Evolutionary conservation across 106 monocot genomes (phyloP), one percentile per base, ranked within the genome.

Genomic region (Platanthera guangdongensis): DNA sequence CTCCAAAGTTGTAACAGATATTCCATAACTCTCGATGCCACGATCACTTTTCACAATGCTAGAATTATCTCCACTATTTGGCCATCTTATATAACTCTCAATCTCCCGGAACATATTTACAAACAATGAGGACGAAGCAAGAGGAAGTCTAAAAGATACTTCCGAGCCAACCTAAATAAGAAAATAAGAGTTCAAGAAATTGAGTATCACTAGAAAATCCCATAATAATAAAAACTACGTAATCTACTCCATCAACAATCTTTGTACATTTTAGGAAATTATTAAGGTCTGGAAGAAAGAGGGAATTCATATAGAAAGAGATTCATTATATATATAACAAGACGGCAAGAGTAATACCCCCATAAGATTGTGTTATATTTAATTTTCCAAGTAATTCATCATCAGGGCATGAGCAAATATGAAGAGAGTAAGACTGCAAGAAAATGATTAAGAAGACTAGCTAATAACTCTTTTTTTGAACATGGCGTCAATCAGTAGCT

Each of bases 1-100:
- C 78, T 95, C 95, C 76, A 95, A 50, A 28, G 95, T 95, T 63
- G 95, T 95, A 5, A 95, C 91, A 54, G 95, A 95, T 48, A 95
- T 89, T 51, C 95, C 95, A 80, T 89, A 95, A 84, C 95, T 89
- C 76, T 89, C 80, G 76, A 95, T 86, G 50, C 83, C 89, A 81
- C 70, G 47, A 81, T 73, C 52, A 22, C 39, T 53, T 32, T 86
- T 70, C 55, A 53, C 55, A 64, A 62, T 46, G 53, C 49, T 53
- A 63, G 64, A 68, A 30, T 15, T 15, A 22, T 28, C 67, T 32
- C 80, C 57, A 39, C 8, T 74, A n/a, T 45, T 47, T 63, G 69
- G 64, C 79, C 77, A 57, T 84, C 32, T 86, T 21, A 87, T 92
- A 80, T 77, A 87, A 59, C 87, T 79, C 52, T 95, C 95, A 81